Base-by-base conservation (phyloP, 306 rosid genomes). In the Carpinus fangiana region DNA sequence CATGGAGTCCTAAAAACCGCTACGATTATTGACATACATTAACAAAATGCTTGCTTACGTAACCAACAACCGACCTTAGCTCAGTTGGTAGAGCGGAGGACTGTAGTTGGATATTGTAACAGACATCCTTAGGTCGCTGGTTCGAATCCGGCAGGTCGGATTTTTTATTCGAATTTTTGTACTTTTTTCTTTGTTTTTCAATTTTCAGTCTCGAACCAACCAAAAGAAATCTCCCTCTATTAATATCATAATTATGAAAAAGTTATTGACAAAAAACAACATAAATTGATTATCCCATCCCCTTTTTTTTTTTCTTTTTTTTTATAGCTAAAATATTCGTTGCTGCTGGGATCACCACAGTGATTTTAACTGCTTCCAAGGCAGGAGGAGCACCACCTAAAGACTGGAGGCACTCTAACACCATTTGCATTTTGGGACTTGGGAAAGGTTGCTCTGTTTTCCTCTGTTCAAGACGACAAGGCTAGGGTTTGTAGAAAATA, bases 361-460 rank as follows among this genome's bases (percentile, higher is more conserved):
- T 23, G 26, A 23, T 23, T 23, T 23, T 23, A 23, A 1, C 26
- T 23, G 26, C 26, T 23, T 23, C 26, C 26, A 23, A 23, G 26
- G 26, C 26, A 23, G 26, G 26, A 23, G 26, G 26, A 23, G 26
- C 26, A 23, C 26, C 26, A 23, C 26, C 26, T 23, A 23, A 23
- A 23, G 26, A 23, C 26, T 1, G 26, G 26, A 23, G 26, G 26
- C 26, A 23, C 26, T 23, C 26, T 23, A 23, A 23, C 26, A 23
- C 79, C 86, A 36, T 78, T 41, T 76, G 70, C 73, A 76, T 34
- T 61, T 71, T 66, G 79, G 72, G 47, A 62, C 31, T 41, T 48
- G 10, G 21, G 51, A 54, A 48, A 45, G 50, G 51, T 61, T 83
- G 12, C 84, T 77, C 81, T 80, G 68, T 83, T 80, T 80, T 55